Conservation (phyloP, 192 early-diverging fungal species). For the Podila minutissima region DNA sequence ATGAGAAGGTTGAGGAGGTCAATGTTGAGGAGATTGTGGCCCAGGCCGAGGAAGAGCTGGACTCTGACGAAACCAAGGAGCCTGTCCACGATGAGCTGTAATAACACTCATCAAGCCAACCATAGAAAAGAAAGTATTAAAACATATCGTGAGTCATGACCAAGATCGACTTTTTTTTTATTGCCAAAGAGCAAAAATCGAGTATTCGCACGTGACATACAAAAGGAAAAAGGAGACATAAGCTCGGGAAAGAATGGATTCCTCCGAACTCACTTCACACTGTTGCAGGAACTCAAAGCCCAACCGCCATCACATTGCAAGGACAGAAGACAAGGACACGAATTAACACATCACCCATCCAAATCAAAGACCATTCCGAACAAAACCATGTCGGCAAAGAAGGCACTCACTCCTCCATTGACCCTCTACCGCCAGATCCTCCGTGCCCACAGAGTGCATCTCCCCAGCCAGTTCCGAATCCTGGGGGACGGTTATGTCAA, state of each 20-base stretch:
- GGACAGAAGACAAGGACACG: not conserved
- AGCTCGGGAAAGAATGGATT: no score
- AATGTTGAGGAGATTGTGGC: conserved; percentile 51
- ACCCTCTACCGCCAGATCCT: conserved; percentile 64
- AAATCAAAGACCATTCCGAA: no score
- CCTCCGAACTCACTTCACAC: no score
- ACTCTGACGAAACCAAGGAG: conserved; percentile 30
- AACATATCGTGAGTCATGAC: no score
- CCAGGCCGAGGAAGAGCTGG: conserved; percentile 42
- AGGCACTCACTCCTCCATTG: conserved; percentile 60
- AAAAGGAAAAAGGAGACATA: no score
- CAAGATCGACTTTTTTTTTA: no score
- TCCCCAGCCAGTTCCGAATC: conserved; percentile 60
- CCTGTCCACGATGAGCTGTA: conserved; percentile 54
- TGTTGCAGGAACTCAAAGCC: no score
- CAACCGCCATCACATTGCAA: not conserved
- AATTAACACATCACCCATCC: not conserved
- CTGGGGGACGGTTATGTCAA: conserved; percentile 72
- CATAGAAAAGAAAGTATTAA: conserved; percentile 2
- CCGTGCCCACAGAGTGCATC: conserved; percentile 51
- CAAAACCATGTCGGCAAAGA: conserved; percentile 27
- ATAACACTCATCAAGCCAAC: not conserved
- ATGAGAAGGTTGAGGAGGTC: conserved; percentile 27
- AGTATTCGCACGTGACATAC: no score
- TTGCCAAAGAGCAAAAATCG: no score